These are phyloP conservation scores for Udeniomyces megalosporus DNA, from an alignment of 768 basidiomycete species.

Conservation along the genomic window DNA sequence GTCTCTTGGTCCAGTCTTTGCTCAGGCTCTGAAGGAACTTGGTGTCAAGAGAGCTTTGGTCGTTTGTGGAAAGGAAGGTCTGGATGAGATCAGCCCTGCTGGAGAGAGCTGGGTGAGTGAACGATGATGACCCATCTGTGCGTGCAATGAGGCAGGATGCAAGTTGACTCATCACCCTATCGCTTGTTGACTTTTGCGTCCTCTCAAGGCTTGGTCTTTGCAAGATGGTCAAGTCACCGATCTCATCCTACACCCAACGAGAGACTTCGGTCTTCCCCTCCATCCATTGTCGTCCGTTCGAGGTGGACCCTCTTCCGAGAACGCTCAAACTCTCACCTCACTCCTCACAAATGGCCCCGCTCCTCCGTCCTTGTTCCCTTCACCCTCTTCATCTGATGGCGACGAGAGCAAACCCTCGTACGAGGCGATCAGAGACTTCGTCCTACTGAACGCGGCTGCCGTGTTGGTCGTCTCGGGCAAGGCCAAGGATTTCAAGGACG, in stretches of 20 bases:
- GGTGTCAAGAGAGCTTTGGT: slow-evolving; percentile 74
- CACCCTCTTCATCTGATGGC: slow-evolving; percentile 17
- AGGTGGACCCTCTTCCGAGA: slow-evolving; percentile 60
- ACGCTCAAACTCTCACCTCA: slow-evolving; percentile 53
- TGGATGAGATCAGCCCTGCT: slow-evolving; percentile 92
- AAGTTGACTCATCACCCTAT: too few species aligned
- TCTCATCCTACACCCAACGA: slow-evolving; percentile 44
- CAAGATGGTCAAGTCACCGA: slow-evolving; percentile 44
- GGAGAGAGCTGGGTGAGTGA: slow-evolving; percentile 64
- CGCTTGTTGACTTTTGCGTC: background rate
- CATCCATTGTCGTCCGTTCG: slow-evolving; percentile 56
- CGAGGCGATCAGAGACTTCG: slow-evolving; percentile 61
- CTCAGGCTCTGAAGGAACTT: slow-evolving; percentile 49
- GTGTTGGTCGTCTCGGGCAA: slow-evolving; percentile 69
- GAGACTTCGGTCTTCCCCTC: slow-evolving; percentile 54
- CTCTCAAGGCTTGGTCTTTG: slow-evolving; percentile 46
- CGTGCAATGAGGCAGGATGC: too few species aligned
- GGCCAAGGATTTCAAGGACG: slow-evolving; percentile 52
- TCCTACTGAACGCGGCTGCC: slow-evolving; percentile 78
- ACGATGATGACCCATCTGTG: too few species aligned
- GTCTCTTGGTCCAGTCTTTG: slow-evolving; percentile 67
- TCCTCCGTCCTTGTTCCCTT: slow-evolving; percentile 20
- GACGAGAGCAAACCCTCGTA: background rate
- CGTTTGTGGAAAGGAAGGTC: slow-evolving; percentile 76
- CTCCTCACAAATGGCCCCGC: slow-evolving; percentile 36